phyloP scores from a whole-genome alignment of 257 asterid species.

The Nicotiana paniculata region DNA sequence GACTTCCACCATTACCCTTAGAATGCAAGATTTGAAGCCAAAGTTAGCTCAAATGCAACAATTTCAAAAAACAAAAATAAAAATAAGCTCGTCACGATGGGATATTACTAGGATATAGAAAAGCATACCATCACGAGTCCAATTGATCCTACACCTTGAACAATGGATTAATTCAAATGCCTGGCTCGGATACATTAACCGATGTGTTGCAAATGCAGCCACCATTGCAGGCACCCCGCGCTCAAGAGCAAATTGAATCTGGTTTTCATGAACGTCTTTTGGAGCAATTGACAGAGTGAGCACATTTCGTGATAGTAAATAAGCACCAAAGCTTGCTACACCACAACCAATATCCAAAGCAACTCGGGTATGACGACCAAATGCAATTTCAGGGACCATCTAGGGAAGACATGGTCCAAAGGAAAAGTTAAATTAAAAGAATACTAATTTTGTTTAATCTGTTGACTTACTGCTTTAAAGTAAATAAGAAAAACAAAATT shows the following conservation, averaged over 20 bases:
- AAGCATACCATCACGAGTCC: constrained; percentile 86
- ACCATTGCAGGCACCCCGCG: constrained; percentile 96
- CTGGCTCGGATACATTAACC: constrained; percentile 80
- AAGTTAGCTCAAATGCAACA: too few species aligned
- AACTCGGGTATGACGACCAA: constrained; percentile 74
- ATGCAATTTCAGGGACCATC: constrained; percentile 85
- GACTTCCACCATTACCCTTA: too few species aligned
- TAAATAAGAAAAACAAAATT: not conserved
- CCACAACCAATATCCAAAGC: constrained; percentile 90
- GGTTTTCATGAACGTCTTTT: constrained; percentile 88
- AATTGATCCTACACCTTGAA: constrained; percentile 89
- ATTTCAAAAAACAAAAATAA: too few species aligned
- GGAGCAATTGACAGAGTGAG: constrained; percentile 86
- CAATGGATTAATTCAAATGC: constrained; percentile 88
- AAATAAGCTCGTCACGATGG: too few species aligned
- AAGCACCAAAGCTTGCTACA: constrained; percentile 94
- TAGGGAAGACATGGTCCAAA: constrained; percentile 8
- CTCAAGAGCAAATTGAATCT: constrained; percentile 92
- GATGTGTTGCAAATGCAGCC: constrained; percentile 66
- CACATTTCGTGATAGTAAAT: constrained; percentile 61
- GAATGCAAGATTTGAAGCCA: too few species aligned
- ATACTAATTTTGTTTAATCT: not conserved
- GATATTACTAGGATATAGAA: not conserved
- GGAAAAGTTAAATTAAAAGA: not conserved
- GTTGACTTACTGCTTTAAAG: not conserved